Percentiles rank a stretch among this genome's conserved stretches.
These are phyloP conservation scores for Suillus variegatus DNA, from an alignment of 768 basidiomycete genomes.

Conservation along the genomic window DNA sequence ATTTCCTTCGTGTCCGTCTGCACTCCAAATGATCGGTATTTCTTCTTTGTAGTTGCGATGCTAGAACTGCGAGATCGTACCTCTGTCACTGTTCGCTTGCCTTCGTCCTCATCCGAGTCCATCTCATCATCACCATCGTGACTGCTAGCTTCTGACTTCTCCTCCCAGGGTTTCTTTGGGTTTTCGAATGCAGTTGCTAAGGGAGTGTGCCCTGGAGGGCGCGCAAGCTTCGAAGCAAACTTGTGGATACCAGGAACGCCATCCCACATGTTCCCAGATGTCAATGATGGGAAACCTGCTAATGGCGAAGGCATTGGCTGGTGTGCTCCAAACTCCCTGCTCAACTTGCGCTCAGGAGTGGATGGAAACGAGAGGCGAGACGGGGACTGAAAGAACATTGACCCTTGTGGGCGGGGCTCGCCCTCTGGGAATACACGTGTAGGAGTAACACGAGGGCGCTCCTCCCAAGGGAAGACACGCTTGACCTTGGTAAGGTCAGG, in stretches of 20 bases:
- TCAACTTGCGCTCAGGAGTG: conserved; percentile 25
- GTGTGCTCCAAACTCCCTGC: conserved; percentile 11
- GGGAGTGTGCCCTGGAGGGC: conserved; percentile 44
- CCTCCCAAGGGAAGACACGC: conserved; percentile 95
- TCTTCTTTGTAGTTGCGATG: conserved; percentile 16
- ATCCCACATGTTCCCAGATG: conserved; percentile 87
- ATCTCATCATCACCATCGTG: conserved; percentile 81
- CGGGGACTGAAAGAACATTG: conserved; percentile 21
- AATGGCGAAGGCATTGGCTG: conserved; percentile 35
- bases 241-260: conserved; percentile 74
- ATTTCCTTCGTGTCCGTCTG: conserved; percentile 65
- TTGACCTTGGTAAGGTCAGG: conserved; percentile 77
- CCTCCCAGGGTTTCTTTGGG: conserved; percentile 37
- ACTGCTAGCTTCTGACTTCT: conserved; percentile 65
- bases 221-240: conserved; percentile 64
- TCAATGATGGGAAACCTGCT: conserved; percentile 57
- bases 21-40: conserved; percentile 67
- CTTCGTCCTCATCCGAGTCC: conserved; percentile 44
- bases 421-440: conserved; percentile 73
- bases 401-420: conserved; percentile 53
- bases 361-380: conserved; percentile 37
- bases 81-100: conserved; percentile 33
- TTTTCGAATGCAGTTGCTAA: conserved; percentile 54
- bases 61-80: conserved; percentile 39
- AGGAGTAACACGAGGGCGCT: conserved; percentile 64